Evolutionary conservation across 768 basidiomycete genomes (phyloP).

Genomic region (Epithele typhae): DNA sequence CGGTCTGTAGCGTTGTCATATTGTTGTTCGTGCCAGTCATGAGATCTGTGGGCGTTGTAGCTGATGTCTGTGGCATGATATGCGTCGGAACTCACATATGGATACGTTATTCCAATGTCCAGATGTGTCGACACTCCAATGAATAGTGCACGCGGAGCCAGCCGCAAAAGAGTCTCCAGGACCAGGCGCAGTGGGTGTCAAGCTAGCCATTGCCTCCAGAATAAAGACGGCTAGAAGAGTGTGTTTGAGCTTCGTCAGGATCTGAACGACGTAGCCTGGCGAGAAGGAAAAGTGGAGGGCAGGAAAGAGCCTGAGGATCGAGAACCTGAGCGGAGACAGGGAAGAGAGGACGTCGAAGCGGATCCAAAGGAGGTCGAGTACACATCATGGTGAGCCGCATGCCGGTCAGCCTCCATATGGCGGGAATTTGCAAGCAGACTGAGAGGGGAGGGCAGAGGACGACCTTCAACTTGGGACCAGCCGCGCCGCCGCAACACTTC

Average conservation of each 20-base stretch:
- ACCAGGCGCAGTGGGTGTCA: conserved; percentile 34
- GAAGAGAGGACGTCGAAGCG: too few species aligned
- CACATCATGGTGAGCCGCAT: too few species aligned
- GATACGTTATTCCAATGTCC: conserved; percentile 33
- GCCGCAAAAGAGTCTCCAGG: conserved; percentile 33
- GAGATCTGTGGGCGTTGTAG: too few species aligned
- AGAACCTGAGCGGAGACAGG: background rate
- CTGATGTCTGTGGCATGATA: too few species aligned
- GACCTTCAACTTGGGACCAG: too few species aligned
- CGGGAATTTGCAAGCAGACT: too few species aligned
- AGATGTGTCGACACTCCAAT: conserved; percentile 28
- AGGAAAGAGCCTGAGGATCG: background rate
- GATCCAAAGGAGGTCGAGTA: too few species aligned
- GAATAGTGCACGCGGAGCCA: conserved; percentile 31
- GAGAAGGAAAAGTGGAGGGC: background rate
- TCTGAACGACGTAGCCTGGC: too few species aligned
- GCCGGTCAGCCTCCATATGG: too few species aligned
- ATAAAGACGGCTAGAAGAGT: too few species aligned
- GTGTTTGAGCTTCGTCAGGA: too few species aligned
- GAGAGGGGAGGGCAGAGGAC: too few species aligned
- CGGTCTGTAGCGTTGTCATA: conserved; percentile 30
- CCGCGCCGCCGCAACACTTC: background rate
- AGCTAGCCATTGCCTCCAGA: conserved; percentile 16
- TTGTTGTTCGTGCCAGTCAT: conserved; percentile 37
- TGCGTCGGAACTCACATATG: conserved; percentile 26